phyloP scores from a whole-genome alignment of 2,329 filamentous ascomycete species.

The Furcasterigmium sp. region DNA sequence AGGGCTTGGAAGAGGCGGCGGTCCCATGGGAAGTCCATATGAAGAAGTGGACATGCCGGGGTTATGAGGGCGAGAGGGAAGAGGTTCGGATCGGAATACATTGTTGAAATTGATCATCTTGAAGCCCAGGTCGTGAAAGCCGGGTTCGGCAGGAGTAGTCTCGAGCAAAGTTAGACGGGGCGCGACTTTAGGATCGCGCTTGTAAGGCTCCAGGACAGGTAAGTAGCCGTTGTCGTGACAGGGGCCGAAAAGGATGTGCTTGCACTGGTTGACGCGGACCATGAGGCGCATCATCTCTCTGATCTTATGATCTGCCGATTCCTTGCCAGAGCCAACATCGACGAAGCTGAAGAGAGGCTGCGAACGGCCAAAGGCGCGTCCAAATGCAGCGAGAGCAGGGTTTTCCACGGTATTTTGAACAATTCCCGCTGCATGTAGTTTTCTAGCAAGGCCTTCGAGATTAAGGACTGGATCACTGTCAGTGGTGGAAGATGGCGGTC shows the following conservation, averaged over 20 bases:
- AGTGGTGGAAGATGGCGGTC: too few relatives aligned
- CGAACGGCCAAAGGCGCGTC: constrained; percentile 24
- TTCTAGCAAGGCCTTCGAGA: constrained; percentile 23
- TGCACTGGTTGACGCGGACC: constrained; percentile 23
- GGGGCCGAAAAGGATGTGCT: constrained; percentile 24
- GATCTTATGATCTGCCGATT: constrained; percentile 27
- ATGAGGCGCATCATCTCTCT: constrained; percentile 26
- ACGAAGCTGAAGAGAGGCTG: constrained; percentile 27
- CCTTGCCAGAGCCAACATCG: constrained; percentile 27
- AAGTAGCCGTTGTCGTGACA: constrained; percentile 29
- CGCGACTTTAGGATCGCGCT: constrained; percentile 16
- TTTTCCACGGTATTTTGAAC: constrained; percentile 14
- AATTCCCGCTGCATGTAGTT: constrained; percentile 18
- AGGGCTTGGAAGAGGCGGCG: background rate
- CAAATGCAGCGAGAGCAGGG: constrained; percentile 20
- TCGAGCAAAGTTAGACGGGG: constrained; percentile 24
- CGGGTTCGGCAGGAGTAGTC: constrained; percentile 21
- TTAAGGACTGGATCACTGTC: constrained; percentile 16
- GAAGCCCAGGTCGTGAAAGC: constrained; percentile 22
- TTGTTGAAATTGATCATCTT: constrained; percentile 17
- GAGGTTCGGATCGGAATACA: constrained; percentile 23
- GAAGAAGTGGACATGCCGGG: too few relatives aligned
- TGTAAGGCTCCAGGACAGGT: constrained; percentile 23
- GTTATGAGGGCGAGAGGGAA: constrained; percentile 10
- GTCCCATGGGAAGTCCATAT: too few relatives aligned